These are phyloP conservation scores for Calonectria hongkongensis DNA, from an alignment of 2,329 filamentous ascomycete genomes.

Conservation along the genomic window DNA sequence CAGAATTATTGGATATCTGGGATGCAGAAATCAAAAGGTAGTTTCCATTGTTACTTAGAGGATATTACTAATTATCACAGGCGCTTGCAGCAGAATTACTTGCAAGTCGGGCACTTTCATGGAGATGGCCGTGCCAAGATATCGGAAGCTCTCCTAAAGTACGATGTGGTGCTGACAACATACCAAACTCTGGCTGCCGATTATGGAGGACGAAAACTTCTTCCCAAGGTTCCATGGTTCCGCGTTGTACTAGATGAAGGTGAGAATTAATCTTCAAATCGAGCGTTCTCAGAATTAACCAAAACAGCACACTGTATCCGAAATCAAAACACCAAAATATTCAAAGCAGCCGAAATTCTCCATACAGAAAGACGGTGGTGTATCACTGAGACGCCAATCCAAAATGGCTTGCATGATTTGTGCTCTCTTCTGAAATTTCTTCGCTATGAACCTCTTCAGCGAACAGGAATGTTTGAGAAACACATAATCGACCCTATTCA, in stretches of 20 bases:
- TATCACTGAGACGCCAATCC: constrained; percentile 1
- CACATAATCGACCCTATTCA: background rate
- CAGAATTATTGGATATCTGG: constrained; percentile 18
- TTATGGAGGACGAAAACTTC: background rate
- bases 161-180: constrained; percentile 2
- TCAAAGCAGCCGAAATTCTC: background rate
- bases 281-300: background rate
- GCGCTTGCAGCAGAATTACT: background rate
- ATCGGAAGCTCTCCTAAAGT: background rate
- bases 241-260: constrained; percentile 11
- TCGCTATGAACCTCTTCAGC: background rate
- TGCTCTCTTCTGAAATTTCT: constrained; percentile 5
- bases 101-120: constrained; percentile 9
- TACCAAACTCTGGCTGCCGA: constrained; percentile 3
- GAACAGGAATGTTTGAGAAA: background rate
- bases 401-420: constrained; percentile 4
- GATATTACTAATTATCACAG: background rate
- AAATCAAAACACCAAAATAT: constrained; percentile 19
- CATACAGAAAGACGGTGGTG: background rate
- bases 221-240: constrained; percentile 4
- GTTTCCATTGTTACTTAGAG: too few relatives aligned
- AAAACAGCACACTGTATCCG: background rate
- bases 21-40: constrained; percentile 4
- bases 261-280: background rate
- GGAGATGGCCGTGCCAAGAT: constrained; percentile 7